Evolutionary conservation across 306 rosid species (phyloP), one percentile per base, ranked within the genome.

Genomic region (Sechiopsis laciniata): DNA sequence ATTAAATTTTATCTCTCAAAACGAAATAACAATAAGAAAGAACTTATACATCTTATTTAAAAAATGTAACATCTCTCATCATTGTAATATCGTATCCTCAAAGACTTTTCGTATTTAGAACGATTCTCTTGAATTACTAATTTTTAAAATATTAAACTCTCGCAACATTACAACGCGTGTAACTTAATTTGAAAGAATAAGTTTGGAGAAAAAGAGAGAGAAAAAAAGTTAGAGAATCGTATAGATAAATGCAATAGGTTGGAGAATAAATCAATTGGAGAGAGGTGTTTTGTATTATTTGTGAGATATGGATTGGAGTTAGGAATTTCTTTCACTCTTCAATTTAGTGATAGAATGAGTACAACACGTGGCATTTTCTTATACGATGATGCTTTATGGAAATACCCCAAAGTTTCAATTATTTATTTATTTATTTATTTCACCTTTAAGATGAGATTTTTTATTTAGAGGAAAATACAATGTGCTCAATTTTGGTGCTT

Each of bases 401-500:
- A 57, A 57, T 9, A 57, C 7, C 20, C 5, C 26, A 57, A 63
- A 37, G 42, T 32, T 37, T 35, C 70, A 35, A 63, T 63, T 22
- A 13, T 16, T 40, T 32, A 32, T 32, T 32, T 32, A 32, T 32
- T 32, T 64, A 37, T 3, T 59, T 59, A 2, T 24, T 4, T 24
- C 12, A 54, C 21, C 4, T 55, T 21, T 21, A 58, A 10, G 72
- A 66, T 66, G 46, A 45, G 72, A 66, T 32, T 32, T 32, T 64
- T n/a, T 37, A 17, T 66, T 42, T 2, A 42, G 55, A 17, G 72
- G 29, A 12, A 66, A 40, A 66, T 66, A 24, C 55, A 42, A 45
- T 45, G 55, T 19, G 72, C 55, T 66, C n/a, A 17, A 66, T 45
- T 63, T 66, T 42, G 72, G 15, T 66, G 69, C 32, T 40, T 65